These are phyloP conservation scores for Fomitopsis pinicola DNA, from an alignment of 1,284 basidiomycete species.

Conservation along the genomic window DNA sequence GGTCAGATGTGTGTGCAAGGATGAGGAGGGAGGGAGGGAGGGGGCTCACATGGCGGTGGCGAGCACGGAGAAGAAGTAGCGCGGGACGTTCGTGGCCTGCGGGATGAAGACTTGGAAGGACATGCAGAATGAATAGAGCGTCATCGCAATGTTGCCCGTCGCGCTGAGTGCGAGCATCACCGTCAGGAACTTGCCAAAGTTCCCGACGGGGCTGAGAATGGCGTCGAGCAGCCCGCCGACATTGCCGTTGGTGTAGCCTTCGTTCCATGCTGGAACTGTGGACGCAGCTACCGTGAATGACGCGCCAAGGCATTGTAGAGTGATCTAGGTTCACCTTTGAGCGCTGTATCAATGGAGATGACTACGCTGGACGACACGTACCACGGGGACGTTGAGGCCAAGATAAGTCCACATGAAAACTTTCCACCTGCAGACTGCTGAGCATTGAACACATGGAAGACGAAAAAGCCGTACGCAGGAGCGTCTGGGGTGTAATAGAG, in stretches of 20 bases:
- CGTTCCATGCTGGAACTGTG: constrained; percentile 65
- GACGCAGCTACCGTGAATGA: constrained; percentile 56
- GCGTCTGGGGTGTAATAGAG: constrained; percentile 58
- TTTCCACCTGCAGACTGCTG: constrained; percentile 41
- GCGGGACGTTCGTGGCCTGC: constrained; percentile 61
- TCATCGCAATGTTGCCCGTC: constrained; percentile 80
- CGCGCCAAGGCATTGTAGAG: constrained; percentile 77
- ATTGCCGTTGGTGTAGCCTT: constrained; percentile 55
- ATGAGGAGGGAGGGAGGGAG: background rate
- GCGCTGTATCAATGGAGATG: background rate
- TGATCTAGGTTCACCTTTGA: constrained; percentile 30
- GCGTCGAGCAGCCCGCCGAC: constrained; percentile 74
- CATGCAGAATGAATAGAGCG: constrained; percentile 82
- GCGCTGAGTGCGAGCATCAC: constrained; percentile 81
- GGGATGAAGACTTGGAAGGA: constrained; percentile 80
- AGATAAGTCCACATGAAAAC: constrained; percentile 75
- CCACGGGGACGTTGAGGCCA: constrained; percentile 70
- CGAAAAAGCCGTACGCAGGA: constrained; percentile 39
- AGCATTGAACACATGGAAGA: background rate
- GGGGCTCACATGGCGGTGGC: constrained; percentile 73
- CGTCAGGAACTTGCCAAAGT: constrained; percentile 85
- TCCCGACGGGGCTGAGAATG: constrained; percentile 64
- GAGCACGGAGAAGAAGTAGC: constrained; percentile 83
- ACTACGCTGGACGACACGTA: constrained; percentile 25
- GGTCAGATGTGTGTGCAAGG: too few species aligned